Base-by-base conservation (phyloP, 2,329 filamentous ascomycete genomes). In the Colletotrichum spinosum region DNA sequence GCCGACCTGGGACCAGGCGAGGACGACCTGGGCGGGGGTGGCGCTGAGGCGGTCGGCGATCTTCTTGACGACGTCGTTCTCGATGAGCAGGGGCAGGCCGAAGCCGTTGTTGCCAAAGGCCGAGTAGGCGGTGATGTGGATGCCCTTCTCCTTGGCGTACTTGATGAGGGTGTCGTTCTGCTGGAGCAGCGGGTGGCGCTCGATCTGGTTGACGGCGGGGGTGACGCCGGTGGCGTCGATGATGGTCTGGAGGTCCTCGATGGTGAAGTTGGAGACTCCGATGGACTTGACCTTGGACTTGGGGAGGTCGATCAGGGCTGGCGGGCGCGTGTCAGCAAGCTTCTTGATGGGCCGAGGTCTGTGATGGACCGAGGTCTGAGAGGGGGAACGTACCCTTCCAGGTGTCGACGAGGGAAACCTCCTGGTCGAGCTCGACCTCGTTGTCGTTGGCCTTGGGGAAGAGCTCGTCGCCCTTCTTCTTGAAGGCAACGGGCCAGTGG, bases 211-310 rank as follows among this genome's bases (percentile, higher is more conserved):
- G 69, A 88, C 88, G 52, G 88, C 89, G 61, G 81, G 81, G 72
- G 80, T 74, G 77, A 86, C 86, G 72, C 87, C 86, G 70, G 84
- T 86, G 61, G 80, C 86, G 44, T 83, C 80, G 75, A 87, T 83
- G 71, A 89, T 73, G 54, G 81, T 79, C 72, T 89, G 41, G 35
- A 49, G 25, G 69, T 80, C 77, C 76, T 85, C 84, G 74, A 91
- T 86, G 73, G 82, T 85, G 73, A 92, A 92, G 83, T 93, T 93
- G 76, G 89, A 92, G 69, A 93, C 89, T 74, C 90, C 90, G 70
- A 92, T 87, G 78, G 89, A 87, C 75, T 84, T 84, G 69, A 85
- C 86, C 76, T 90, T 90, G 69, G 79, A 81, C 70, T 83, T 86
- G 66, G 85, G 84, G 13, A 90, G 84, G 77, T 86, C 79, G 67